Evolutionary conservation across 306 rosid genomes (phyloP), one percentile per base, ranked within the genome.

Genomic region (Acacia acuminata): DNA sequence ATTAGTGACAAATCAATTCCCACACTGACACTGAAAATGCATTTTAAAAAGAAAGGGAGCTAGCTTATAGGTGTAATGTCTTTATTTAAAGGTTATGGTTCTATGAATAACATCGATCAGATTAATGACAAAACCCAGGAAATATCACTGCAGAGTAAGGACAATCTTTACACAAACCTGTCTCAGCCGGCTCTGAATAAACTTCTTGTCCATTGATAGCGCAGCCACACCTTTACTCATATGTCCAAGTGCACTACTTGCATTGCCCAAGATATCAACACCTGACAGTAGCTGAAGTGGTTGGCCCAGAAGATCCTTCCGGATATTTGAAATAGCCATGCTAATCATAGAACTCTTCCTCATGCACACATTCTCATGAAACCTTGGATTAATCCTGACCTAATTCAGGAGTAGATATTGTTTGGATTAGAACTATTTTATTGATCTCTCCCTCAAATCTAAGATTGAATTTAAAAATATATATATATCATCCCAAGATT

Each of bases 211-310:
- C 95, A 96, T 92, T 53, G 99, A 96, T 82, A 96, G 88, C 32
- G 98, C 98, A 84, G 99, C 99, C 84, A 96, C 94, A 76, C 99
- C 98, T 92, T 94, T 96, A 77, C 99, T 96, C 99, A 96, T 96
- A 85, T 96, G 98, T 84, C 99, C 99, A 82, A 96, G 98, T 67
- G 99, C 99, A 85, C 99, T 96, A 67, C 99, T 96, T 76, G 99
- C 99, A 86, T 96, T 96, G 73, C 99, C 99, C 91, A 96, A 84
- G 90, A 96, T 96, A 87, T 96, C 98, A 32, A 96, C 98, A 77
- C 99, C 99, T 8, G 94, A 96, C 79, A 96, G 98, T 66, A 96
- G 90, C 85, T 92, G 99, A 82, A 96, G 96, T 55, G 99, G 99
- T 81, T 92, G 99, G 79, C 99, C 94, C 8, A 96, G 86, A 81